Conservation (phyloP, 176 grass and related monocot species). For the Stipa capillata region DNA sequence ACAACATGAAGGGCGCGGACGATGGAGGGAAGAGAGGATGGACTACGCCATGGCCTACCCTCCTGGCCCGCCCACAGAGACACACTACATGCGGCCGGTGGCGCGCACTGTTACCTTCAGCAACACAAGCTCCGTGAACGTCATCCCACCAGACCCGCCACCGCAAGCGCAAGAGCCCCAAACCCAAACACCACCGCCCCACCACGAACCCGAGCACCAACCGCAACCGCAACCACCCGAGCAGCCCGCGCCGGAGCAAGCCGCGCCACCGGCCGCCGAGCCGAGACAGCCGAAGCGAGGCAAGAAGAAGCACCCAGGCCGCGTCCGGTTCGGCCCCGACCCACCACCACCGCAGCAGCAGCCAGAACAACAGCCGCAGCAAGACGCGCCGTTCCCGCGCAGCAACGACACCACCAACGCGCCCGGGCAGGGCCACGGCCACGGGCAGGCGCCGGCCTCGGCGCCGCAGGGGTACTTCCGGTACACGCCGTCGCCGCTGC, state of each 20-base stretch:
- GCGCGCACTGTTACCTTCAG: slow-evolving; percentile 61
- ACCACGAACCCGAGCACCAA: neutral
- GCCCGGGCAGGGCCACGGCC: too few relatives aligned
- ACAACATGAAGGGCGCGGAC: slow-evolving; percentile 30
- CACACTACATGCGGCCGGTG: slow-evolving; percentile 21
- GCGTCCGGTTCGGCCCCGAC: slow-evolving; percentile 41
- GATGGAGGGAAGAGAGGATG: slow-evolving; percentile 23
- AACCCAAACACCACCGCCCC: neutral
- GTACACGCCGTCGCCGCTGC: slow-evolving; percentile 76
- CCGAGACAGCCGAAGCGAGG: slow-evolving; percentile 27
- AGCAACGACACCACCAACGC: neutral
- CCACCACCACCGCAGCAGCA: neutral
- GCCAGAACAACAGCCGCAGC: neutral
- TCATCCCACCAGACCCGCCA: slow-evolving; percentile 31
- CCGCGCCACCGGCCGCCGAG: neutral
- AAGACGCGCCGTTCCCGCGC: too few relatives aligned
- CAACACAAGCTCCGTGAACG: slow-evolving; percentile 34
- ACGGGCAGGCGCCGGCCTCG: neutral
- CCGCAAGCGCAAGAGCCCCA: slow-evolving; percentile 9
- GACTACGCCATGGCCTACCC: slow-evolving; percentile 25
- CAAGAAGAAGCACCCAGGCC: slow-evolving; percentile 27
- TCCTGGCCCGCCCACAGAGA: slow-evolving; percentile 33
- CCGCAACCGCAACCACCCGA: neutral
- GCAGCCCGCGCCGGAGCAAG: neutral
- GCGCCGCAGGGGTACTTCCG: slow-evolving; percentile 21